Percentiles rank a stretch among this genome's conserved stretches.
Conservation (phyloP, 2,329 filamentous ascomycete species). For the Coleophoma cylindrospora region DNA sequence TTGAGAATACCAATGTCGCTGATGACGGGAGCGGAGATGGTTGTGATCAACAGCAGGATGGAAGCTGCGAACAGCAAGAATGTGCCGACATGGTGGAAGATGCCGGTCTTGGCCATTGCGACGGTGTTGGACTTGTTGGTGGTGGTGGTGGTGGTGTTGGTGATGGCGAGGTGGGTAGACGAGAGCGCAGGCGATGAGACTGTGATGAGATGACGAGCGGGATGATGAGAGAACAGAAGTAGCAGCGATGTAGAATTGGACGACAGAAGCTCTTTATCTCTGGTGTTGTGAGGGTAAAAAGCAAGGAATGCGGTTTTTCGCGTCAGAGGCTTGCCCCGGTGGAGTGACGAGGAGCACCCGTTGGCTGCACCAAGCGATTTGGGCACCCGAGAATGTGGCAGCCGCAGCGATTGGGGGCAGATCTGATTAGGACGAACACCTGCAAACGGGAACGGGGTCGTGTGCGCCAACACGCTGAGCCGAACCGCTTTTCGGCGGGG, state of each 20-base stretch:
- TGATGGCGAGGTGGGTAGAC: neutral
- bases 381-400: no score
- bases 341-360: no score
- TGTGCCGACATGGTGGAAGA: conserved; percentile 51
- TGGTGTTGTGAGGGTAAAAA: neutral
- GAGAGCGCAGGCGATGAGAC: neutral
- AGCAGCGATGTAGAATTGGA: no score
- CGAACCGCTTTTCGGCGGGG: no score
- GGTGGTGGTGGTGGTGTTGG: neutral
- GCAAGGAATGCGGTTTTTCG: neutral
- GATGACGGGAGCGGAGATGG: conserved; percentile 54
- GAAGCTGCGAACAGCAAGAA: conserved; percentile 50
- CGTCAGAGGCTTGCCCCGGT: neutral
- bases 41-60: conserved; percentile 52
- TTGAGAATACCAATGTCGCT: conserved; percentile 48
- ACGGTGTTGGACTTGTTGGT: neutral
- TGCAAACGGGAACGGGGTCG: no score
- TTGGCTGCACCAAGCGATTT: no score
- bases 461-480: no score
- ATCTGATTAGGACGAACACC: no score
- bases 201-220: neutral
- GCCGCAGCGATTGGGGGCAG: no score
- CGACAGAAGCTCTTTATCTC: no score
- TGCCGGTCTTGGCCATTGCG: conserved; percentile 21
- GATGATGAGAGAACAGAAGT: neutral